Conservation (phyloP, 768 basidiomycete genomes). For the Suillus luteus region DNA sequence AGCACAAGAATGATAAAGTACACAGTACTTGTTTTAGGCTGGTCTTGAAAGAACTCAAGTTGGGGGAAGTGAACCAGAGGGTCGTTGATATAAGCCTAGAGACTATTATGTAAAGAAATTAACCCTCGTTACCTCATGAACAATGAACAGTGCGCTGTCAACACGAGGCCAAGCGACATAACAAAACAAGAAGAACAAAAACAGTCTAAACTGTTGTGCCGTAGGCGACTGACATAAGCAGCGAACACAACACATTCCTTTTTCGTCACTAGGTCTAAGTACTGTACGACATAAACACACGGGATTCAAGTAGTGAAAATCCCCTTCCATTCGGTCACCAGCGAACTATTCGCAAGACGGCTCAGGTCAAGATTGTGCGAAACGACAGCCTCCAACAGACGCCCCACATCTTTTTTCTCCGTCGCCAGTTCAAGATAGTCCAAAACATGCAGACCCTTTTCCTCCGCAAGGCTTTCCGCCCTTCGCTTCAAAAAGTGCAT, state of each 20-base stretch:
- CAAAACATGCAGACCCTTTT: background rate
- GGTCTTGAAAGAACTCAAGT: background rate
- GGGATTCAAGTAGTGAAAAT: background rate
- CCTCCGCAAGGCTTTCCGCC: background rate
- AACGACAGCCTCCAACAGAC: background rate
- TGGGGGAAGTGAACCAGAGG: background rate
- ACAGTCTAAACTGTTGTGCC: conserved; percentile 16
- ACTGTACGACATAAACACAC: background rate
- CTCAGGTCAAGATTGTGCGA: background rate
- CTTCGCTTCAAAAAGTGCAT: background rate
- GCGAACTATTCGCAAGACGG: background rate
- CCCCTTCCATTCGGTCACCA: background rate
- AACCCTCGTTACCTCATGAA: conserved; percentile 12
- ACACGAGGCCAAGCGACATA: background rate
- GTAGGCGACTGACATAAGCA: conserved; percentile 19
- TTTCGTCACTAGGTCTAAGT: background rate
- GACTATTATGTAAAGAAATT: conserved; percentile 11
- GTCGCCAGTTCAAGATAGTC: background rate
- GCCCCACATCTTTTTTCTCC: background rate
- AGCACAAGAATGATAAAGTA: conserved; percentile 16
- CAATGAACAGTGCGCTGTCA: conserved; percentile 7
- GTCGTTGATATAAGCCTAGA: conserved; percentile 14
- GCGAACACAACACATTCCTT: conserved; percentile 13
- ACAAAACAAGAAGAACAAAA: background rate
- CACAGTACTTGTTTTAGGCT: conserved; percentile 15